These are phyloP conservation scores for Xylaria grammica DNA, from an alignment of 495 filamentous ascomycete genomes.

Conservation along the genomic window DNA sequence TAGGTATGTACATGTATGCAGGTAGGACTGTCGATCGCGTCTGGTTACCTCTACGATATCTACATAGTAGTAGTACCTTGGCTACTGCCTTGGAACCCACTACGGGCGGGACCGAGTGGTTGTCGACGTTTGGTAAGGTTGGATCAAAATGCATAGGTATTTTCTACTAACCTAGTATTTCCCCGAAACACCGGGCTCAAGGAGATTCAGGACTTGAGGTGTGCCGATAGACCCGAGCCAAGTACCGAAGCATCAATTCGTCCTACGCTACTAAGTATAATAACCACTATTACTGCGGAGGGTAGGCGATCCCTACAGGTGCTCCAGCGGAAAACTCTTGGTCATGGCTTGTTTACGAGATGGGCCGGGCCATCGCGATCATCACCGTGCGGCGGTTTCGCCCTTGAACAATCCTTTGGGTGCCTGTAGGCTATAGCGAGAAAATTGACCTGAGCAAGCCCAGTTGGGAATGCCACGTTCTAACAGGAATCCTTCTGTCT, in stretches of 20 bases:
- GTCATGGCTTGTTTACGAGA: too few relatives aligned
- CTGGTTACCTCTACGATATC: not conserved
- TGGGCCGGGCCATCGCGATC: not conserved
- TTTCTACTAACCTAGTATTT: not conserved
- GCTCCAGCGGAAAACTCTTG: too few relatives aligned
- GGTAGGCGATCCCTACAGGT: too few relatives aligned
- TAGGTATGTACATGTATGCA: not conserved
- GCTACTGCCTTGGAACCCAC: not conserved
- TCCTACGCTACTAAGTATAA: not conserved
- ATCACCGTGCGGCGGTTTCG: too few relatives aligned
- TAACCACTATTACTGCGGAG: not conserved
- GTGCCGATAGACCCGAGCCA: conserved; percentile 17
- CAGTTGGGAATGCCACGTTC: not conserved
- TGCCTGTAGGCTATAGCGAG: too few relatives aligned
- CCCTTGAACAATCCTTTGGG: too few relatives aligned
- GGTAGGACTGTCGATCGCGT: conserved; percentile 10
- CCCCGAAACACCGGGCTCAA: not conserved
- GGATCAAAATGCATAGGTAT: conserved; percentile 9
- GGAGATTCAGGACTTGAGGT: not conserved
- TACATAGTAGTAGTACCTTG: too few relatives aligned
- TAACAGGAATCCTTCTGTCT: not conserved
- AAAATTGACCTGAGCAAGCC: too few relatives aligned
- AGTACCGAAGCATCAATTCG: not conserved
- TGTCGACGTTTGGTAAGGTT: not conserved
- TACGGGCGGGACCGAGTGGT: not conserved